A percentile compares a stretch with the other conserved stretches of the same genome.
Conservation (phyloP, 345 rosid genomes). For the Turnera subulata region DNA sequence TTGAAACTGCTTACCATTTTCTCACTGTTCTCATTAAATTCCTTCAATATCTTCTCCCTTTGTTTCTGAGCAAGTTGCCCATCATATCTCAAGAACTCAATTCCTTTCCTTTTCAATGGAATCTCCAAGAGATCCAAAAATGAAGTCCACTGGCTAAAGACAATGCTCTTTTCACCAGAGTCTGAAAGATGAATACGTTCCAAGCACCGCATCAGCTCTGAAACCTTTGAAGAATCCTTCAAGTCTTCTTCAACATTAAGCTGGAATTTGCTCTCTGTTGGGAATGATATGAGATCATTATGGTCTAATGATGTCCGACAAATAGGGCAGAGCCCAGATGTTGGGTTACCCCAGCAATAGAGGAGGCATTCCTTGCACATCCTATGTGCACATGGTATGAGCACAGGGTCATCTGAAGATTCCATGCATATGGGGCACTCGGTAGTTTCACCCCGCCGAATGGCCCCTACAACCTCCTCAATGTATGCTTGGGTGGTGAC, state of each 20-base stretch:
- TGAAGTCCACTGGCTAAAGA: constrained; percentile 73
- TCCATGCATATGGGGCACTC: constrained; percentile 53
- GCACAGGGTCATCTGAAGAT: too few species aligned
- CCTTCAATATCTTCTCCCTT: constrained; percentile 50
- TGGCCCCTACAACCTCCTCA: constrained; percentile 46
- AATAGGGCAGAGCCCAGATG: too few species aligned
- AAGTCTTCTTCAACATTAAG: constrained; percentile 48
- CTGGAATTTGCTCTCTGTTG: constrained; percentile 43
- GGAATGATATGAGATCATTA: constrained; percentile 47
- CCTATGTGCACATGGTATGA: too few species aligned
- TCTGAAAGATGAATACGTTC: constrained; percentile 28
- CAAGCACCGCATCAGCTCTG: constrained; percentile 44
- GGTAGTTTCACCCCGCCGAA: constrained; percentile 33
- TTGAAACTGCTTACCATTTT: constrained; percentile 39
- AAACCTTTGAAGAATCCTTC: constrained; percentile 59
- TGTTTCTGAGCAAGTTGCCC: constrained; percentile 48
- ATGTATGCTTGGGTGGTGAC: constrained; percentile 40
- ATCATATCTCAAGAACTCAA: constrained; percentile 47
- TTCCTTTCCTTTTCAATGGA: constrained; percentile 37
- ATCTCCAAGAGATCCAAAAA: constrained; percentile 58
- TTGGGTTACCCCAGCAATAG: too few species aligned
- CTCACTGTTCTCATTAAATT: constrained; percentile 47
- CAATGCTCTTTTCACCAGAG: constrained; percentile 50
- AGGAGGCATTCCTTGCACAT: too few species aligned
- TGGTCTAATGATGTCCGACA: constrained; percentile 39